phyloP scores from a whole-genome alignment of 768 basidiomycete genomes.

The Rubroboletus pulcherrimus region DNA sequence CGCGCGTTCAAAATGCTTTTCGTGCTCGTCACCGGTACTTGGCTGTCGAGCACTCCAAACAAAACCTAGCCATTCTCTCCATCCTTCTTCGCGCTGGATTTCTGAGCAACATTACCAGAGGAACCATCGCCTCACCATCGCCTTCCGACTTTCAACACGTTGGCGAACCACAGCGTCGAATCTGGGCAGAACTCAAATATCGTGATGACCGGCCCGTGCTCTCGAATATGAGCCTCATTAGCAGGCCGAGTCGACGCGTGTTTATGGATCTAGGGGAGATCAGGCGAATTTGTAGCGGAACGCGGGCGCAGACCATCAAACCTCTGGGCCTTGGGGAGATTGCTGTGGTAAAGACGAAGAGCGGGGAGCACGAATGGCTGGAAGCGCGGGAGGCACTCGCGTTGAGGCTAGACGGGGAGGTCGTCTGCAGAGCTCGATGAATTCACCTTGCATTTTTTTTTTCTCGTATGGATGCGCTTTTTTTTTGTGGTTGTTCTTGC shows the following conservation, averaged over 20 bases:
- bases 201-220: constrained; percentile 86
- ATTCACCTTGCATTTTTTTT: background rate
- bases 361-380: constrained; percentile 75
- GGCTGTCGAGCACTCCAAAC: constrained; percentile 76
- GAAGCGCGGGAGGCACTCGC: constrained; percentile 91
- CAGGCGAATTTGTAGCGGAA: constrained; percentile 72
- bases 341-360: constrained; percentile 73
- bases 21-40: constrained; percentile 78
- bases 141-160: constrained; percentile 60
- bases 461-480: background rate
- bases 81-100: constrained; percentile 92
- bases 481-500: background rate
- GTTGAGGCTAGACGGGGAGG: constrained; percentile 76
- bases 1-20: constrained; percentile 90
- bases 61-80: constrained; percentile 88
- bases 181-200: constrained; percentile 96
- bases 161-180: constrained; percentile 64
- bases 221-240: constrained; percentile 72
- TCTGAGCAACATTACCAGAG: constrained; percentile 77
- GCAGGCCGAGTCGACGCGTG: constrained; percentile 77
- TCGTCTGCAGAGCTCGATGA: constrained; percentile 75
- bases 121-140: constrained; percentile 60
- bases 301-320: constrained; percentile 73
- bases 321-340: constrained; percentile 93
- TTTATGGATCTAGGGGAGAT: constrained; percentile 75